phyloP scores from a whole-genome alignment of 148 eudicot genomes.

The Rhododendron henanense region DNA sequence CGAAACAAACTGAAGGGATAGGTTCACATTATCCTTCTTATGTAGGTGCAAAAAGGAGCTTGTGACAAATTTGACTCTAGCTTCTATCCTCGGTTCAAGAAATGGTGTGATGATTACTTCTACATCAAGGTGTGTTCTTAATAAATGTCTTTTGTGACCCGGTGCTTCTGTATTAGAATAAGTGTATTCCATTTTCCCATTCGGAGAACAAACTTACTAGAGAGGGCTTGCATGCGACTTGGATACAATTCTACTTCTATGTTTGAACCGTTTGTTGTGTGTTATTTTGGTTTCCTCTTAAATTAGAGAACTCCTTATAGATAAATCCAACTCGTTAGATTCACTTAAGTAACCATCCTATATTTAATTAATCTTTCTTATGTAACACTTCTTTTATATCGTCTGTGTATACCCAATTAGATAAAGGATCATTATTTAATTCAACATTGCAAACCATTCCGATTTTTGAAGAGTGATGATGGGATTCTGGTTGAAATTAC shows the following conservation, averaged over 20 bases:
- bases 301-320: background rate
- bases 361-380: background rate
- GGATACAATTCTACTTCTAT: background rate
- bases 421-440: background rate
- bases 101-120: conserved; percentile 98
- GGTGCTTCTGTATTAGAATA: background rate
- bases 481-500: background rate
- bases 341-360: background rate
- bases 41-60: conserved; percentile 84
- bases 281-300: background rate
- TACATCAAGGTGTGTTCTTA: conserved; percentile 70
- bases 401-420: background rate
- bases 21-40: conserved; percentile 8
- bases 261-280: background rate
- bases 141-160: background rate
- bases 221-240: background rate
- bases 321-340: background rate
- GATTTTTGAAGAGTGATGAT: background rate
- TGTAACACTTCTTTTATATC: background rate
- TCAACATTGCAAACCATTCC: background rate
- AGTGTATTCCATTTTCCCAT: background rate
- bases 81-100: conserved; percentile 97
- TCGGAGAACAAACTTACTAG: background rate
- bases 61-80: conserved; percentile 90
- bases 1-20: background rate